Evolutionary conservation across 371 early-diverging fungal species (phyloP), one percentile per base, ranked within the genome.

Genomic region (Batrachochytrium dendrobatidis): DNA sequence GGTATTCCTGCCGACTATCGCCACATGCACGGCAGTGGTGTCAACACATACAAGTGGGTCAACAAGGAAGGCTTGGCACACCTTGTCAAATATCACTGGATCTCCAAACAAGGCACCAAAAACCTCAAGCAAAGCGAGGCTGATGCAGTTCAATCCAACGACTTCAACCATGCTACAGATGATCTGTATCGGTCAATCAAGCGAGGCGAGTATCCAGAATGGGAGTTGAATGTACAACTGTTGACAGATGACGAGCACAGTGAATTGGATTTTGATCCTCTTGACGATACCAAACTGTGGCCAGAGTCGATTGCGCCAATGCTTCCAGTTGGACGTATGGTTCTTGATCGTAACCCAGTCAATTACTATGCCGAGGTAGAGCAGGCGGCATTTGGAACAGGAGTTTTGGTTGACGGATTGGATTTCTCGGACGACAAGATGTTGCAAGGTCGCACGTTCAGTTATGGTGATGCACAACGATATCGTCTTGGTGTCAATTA

Each of bases 21-120:
- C 31, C 48, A 48, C 45, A 70, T 70, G 58, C 35, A 64, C 44
- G 70, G 67, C 34, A 64, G 49, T 49, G 63, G 61, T 18, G 58
- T 57, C n/a, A 56, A 70, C 58, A 80, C 90, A 6, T 76, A 89
- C 52, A 85, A 86, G 67, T 71, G 90, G 28, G 89, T 91, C 46
- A 80, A 86, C 65, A 77, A 72, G 25, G 64, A 84, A 17, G 89
- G 88, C 52, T 69, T 82, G 57, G 77, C 76, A 71, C 74, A 75
- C 57, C 86, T 84, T 53, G 88, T 88, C 78, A 91, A 90, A 75
- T 91, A 86, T 85, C 91, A 92, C 76, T 90, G 86, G 76, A 86
- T 85, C 72, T 82, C 90, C 34, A 77, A 86, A 61, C 87, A 86
- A 68, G 90, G 90, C 52, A 81, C 86, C 74, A 83, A 86, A 76